Percentiles rank a stretch among this genome's conserved stretches.
These are phyloP conservation scores for Xylaria acuta DNA, from an alignment of 495 filamentous ascomycete species.

Conservation along the genomic window DNA sequence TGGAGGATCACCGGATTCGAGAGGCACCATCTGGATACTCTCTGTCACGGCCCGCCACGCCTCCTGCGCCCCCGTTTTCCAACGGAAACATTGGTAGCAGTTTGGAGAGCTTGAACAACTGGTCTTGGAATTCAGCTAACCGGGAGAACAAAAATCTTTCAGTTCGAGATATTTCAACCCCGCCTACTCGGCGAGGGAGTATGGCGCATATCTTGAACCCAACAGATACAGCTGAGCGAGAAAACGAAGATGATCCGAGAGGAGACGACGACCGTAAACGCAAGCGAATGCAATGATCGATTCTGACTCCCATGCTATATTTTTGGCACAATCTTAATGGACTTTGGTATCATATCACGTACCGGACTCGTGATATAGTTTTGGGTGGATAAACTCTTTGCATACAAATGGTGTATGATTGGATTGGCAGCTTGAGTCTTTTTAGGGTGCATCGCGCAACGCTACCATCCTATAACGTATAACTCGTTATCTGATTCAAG, in stretches of 20 bases:
- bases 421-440: slow-evolving; percentile 38
- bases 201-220: slow-evolving; percentile 78
- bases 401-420: slow-evolving; percentile 32
- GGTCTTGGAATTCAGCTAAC: slow-evolving; percentile 59
- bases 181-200: slow-evolving; percentile 63
- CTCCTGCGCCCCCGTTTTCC: slow-evolving; percentile 58
- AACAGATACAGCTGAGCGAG: slow-evolving; percentile 52
- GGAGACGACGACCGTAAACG: slow-evolving; percentile 74
- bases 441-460: slow-evolving; percentile 29
- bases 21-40: slow-evolving; percentile 86
- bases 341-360: slow-evolving; percentile 22
- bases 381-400: slow-evolving; percentile 19
- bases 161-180: slow-evolving; percentile 60
- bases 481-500: slow-evolving; percentile 13
- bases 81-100: slow-evolving; percentile 49
- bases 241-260: slow-evolving; percentile 54
- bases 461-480: slow-evolving; percentile 7
- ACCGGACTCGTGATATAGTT: slow-evolving; percentile 27
- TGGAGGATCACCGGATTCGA: slow-evolving; percentile 79
- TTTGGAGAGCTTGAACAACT: slow-evolving; percentile 58
- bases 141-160: slow-evolving; percentile 52
- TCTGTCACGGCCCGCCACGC: slow-evolving; percentile 79
- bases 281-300: slow-evolving; percentile 66
- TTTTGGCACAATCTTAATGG: slow-evolving; percentile 6
- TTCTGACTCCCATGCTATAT: neutral